Evolutionary conservation across 2,329 filamentous ascomycete species (phyloP).

Genomic region (Trichoderma sp.): DNA sequence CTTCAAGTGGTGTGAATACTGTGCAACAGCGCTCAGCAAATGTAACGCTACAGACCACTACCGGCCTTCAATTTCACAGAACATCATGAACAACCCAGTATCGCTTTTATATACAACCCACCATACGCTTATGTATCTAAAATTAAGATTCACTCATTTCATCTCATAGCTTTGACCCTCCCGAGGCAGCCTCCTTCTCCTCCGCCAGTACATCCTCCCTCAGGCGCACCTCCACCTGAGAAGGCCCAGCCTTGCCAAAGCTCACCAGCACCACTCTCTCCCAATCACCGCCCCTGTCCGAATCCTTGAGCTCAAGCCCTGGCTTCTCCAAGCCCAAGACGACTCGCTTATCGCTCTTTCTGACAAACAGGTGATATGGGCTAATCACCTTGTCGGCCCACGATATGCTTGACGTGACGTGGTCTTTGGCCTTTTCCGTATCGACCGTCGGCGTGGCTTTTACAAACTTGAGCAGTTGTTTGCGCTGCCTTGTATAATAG

Average conservation of each 20-base stretch:
- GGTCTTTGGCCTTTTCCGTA: conserved; percentile 41
- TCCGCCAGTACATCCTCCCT: conserved; percentile 53
- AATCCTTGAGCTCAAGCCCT: conserved; percentile 54
- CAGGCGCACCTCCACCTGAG: conserved; percentile 54
- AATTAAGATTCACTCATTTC: background rate
- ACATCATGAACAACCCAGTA: background rate
- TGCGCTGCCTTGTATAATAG: conserved; percentile 52
- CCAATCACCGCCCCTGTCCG: conserved; percentile 55
- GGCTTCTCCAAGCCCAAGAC: conserved; percentile 61
- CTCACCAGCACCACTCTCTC: conserved; percentile 60
- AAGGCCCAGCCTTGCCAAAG: conserved; percentile 54
- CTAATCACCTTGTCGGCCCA: conserved; percentile 66
- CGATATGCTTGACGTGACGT: conserved; percentile 49
- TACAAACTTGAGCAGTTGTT: conserved; percentile 57
- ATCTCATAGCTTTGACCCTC: conserved; percentile 34
- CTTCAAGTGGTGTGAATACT: background rate
- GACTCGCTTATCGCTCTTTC: conserved; percentile 47
- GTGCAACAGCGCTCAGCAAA: background rate
- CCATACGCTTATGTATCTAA: background rate
- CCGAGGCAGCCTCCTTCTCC: conserved; percentile 41
- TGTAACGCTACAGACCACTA: background rate
- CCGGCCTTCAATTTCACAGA: background rate
- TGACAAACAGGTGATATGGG: conserved; percentile 51
- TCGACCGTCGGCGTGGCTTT: conserved; percentile 45
- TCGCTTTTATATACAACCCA: background rate